Evolutionary conservation across 2,329 filamentous ascomycete species (phyloP).

Genomic region (Penicillium brasilianum): DNA sequence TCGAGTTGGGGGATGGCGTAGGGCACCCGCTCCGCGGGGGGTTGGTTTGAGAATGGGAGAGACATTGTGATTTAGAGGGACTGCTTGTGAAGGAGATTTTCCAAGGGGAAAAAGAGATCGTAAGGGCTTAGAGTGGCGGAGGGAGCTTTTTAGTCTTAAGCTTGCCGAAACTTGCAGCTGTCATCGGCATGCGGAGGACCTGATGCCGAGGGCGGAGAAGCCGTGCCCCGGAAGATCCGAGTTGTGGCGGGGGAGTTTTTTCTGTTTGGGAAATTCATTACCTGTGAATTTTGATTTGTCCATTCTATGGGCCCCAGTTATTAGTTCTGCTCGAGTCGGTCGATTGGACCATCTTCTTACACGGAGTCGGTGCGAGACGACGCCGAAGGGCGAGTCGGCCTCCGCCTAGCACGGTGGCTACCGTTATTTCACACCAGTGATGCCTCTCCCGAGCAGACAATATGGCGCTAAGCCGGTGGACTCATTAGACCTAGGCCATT

Average conservation of each 20-base stretch:
- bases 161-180: background rate
- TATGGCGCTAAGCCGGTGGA: background rate
- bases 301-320: background rate
- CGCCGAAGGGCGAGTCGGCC: background rate
- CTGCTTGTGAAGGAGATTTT: background rate
- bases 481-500: background rate
- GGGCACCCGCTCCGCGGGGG: constrained; percentile 46
- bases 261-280: background rate
- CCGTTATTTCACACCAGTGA: background rate
- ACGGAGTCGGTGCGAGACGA: constrained; percentile 4
- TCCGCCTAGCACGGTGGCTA: background rate
- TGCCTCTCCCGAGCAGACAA: background rate
- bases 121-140: background rate
- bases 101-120: background rate
- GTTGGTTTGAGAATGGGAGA: constrained; percentile 34
- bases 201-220: constrained; percentile 25
- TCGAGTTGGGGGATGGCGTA: constrained; percentile 58
- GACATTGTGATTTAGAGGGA: constrained; percentile 26
- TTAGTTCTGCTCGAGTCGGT: background rate
- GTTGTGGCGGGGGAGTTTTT: constrained; percentile 1
- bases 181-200: constrained; percentile 24
- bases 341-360: background rate
- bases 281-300: background rate
- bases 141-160: constrained; percentile 13
- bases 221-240: constrained; percentile 32